Conservation (phyloP, 768 basidiomycete genomes). For the Leccinum uliginosum region DNA sequence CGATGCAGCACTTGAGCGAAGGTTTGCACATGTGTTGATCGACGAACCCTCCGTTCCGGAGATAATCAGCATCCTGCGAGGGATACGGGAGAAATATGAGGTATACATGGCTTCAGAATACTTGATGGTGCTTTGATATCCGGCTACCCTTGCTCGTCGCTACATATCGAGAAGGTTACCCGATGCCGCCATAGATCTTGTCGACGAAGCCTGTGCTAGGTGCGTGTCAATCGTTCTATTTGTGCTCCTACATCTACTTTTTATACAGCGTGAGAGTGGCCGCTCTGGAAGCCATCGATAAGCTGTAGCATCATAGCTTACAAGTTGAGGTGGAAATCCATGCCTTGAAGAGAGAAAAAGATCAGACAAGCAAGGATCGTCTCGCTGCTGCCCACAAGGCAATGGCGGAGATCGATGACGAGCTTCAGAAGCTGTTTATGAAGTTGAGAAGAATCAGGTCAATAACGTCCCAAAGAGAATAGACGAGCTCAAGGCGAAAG, state of each 20-base stretch:
- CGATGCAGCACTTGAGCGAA: constrained; percentile 84
- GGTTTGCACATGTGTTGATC: constrained; percentile 90
- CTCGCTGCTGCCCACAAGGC: constrained; percentile 68
- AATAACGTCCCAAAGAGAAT: constrained; percentile 73
- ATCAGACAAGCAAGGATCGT: constrained; percentile 81
- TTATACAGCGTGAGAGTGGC: constrained; percentile 84
- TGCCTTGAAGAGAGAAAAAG: constrained; percentile 90
- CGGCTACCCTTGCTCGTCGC: constrained; percentile 88
- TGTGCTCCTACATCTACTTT: background rate
- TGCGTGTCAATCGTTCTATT: constrained; percentile 28
- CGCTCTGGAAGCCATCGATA: constrained; percentile 89
- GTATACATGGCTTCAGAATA: constrained; percentile 91
- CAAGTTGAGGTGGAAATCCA: constrained; percentile 95
- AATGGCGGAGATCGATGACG: constrained; percentile 79
- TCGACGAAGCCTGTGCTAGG: constrained; percentile 92
- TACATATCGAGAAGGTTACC: constrained; percentile 81
- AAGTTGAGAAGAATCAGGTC: constrained; percentile 80
- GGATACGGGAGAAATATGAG: constrained; percentile 91
- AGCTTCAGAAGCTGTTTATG: constrained; percentile 78
- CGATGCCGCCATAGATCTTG: constrained; percentile 85
- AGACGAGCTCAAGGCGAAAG: constrained; percentile 88
- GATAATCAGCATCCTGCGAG: constrained; percentile 89
- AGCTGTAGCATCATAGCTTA: constrained; percentile 80
- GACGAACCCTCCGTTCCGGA: constrained; percentile 89
- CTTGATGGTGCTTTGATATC: constrained; percentile 83